phyloP scores from a whole-genome alignment of 768 basidiomycete genomes.

The Phanerodontia chrysosporium region DNA sequence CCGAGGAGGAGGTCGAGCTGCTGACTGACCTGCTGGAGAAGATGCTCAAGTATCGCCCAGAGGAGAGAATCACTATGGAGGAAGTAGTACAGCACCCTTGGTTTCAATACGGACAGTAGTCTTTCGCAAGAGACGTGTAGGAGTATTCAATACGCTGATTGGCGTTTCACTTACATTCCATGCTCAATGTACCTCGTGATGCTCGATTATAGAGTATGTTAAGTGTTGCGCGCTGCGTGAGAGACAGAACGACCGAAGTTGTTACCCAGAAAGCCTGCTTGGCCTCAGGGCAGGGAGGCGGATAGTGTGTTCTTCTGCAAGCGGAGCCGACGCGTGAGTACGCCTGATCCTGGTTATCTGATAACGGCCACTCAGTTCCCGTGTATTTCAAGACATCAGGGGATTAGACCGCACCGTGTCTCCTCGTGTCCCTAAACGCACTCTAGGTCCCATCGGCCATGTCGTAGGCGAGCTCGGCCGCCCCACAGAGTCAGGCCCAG shows the following conservation, averaged over 20 bases:
- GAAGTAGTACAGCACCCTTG: slow-evolving; percentile 34
- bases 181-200: no score
- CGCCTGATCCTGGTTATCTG: background rate
- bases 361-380: slow-evolving; percentile 4
- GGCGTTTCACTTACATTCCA: no score
- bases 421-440: background rate
- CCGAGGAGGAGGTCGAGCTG: slow-evolving; percentile 30
- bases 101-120: slow-evolving; percentile 16
- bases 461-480: background rate
- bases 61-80: slow-evolving; percentile 35
- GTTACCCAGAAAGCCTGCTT: no score
- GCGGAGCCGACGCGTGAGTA: background rate
- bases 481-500: background rate
- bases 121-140: no score
- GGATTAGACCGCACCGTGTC: background rate
- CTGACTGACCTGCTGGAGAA: slow-evolving; percentile 37
- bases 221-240: no score
- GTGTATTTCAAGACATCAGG: background rate
- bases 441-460: background rate
- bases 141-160: no score
- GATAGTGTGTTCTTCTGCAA: no score
- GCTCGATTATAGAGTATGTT: no score
- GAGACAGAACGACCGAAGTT: no score
- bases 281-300: no score
- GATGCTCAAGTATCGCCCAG: slow-evolving; percentile 36